phyloP scores from a whole-genome alignment of 306 rosid species.

The Clitoria ternatea region DNA sequence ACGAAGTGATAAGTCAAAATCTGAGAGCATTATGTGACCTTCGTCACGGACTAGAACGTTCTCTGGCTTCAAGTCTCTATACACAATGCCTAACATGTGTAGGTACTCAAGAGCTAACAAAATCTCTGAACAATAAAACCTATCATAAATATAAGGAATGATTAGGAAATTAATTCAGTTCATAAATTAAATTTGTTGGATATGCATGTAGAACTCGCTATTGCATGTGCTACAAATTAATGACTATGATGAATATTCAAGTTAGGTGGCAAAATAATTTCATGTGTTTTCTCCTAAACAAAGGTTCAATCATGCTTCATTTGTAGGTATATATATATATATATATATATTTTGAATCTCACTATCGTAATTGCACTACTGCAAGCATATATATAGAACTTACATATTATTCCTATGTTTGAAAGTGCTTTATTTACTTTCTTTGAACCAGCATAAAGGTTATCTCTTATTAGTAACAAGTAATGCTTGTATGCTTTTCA shows the following conservation, averaged over 20 bases:
- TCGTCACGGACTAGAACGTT: slow-evolving; percentile 74
- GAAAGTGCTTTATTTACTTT: not conserved
- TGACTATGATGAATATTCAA: not conserved
- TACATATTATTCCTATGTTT: not conserved
- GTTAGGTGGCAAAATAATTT: not conserved
- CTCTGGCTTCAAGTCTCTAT: slow-evolving; percentile 86
- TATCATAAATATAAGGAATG: slow-evolving; percentile 26
- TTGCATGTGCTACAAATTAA: too few relatives aligned
- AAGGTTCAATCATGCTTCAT: too few relatives aligned
- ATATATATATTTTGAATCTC: too few relatives aligned
- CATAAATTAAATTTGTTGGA: too few relatives aligned
- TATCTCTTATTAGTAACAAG: not conserved
- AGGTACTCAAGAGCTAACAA: slow-evolving; percentile 86
- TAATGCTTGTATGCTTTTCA: not conserved
- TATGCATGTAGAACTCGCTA: too few relatives aligned
- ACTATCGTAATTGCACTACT: not conserved
- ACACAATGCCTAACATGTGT: slow-evolving; percentile 91
- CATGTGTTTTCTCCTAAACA: not conserved
- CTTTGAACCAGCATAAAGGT: not conserved
- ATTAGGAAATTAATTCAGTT: too few relatives aligned
- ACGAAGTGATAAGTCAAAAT: slow-evolving; percentile 80
- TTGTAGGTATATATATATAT: too few relatives aligned
- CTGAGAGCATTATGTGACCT: slow-evolving; percentile 94
- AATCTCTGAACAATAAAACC: slow-evolving; percentile 80
- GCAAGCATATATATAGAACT: not conserved